Base-by-base conservation (phyloP, 331 rosid species). In the Stylosanthes scabra region DNA sequence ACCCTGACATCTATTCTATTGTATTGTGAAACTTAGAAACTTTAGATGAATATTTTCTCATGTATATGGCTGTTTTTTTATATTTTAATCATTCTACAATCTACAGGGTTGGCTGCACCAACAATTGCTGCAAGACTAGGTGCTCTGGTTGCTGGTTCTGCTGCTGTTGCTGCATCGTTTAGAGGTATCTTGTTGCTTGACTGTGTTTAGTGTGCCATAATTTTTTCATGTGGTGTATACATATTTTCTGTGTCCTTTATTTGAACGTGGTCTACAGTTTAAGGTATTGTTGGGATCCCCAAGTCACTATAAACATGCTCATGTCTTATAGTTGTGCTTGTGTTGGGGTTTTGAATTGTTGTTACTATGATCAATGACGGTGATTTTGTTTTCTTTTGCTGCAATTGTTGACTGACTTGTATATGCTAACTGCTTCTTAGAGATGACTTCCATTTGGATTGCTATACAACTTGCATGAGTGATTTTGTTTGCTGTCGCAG, bases 141-240 rank as follows among this genome's bases (percentile, higher is more conserved):
- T 81, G 96, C 96, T 69, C 51, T 93, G 84, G 98, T 86, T 74
- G 94, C 89, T 49, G 97, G 98, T 83, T 91, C 98, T 68, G 93
- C 88, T 83, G 98, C 97, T 45, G 98, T 93, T 83, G 97, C 98
- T 63, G 96, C 98, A 71, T 93, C 98, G n/a, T 93, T 93, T 78
- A 97, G 98, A 77, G 96, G 98, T 93, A 78, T 72, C 37, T 70
- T 37, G 34, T 79, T 78, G 64, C 45, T 61, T 57, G 34, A 42
- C 31, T 66, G 74, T 50, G 16, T 63, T 63, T 63, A 49, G 51
- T 78, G 29, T 31, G 69, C 68, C 34, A 55, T 28, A 80, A 64
- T 73, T 41, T 64, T 46, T 37, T 56, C 14, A 52, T 25, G 28
- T 50, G 55, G 31, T 59, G 20, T 57, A 62, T 20, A 45, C 37